Conservation (phyloP, 2,329 filamentous ascomycete species). For the Triangularia setosa region DNA sequence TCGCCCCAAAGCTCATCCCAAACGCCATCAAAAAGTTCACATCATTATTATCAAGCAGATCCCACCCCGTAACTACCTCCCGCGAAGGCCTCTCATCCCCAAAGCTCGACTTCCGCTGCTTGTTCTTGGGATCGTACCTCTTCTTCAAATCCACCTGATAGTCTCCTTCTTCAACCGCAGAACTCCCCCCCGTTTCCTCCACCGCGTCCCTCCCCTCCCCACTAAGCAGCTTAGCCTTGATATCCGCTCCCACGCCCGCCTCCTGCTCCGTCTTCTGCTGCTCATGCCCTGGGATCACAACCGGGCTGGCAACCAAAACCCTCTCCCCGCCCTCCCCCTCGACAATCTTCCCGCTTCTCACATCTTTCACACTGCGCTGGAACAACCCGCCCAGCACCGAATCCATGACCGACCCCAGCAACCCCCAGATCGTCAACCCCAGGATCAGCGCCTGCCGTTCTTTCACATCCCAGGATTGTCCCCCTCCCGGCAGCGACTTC, state of each 20-base stretch:
- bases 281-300: conserved; percentile 27
- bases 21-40: conserved; percentile 92
- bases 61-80: conserved; percentile 60
- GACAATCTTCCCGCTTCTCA: conserved; percentile 78
- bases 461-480: conserved; percentile 45
- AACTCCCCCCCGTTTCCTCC: conserved; percentile 34
- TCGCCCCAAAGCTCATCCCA: conserved; percentile 73
- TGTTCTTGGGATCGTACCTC: conserved; percentile 45
- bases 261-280: conserved; percentile 22
- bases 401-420: conserved; percentile 78
- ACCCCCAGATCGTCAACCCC: conserved; percentile 67
- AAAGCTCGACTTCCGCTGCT: conserved; percentile 50
- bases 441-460: conserved; percentile 47
- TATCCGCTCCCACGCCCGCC: conserved; percentile 33
- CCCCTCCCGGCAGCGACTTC: conserved; percentile 38
- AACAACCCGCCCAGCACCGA: conserved; percentile 80
- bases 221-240: conserved; percentile 40
- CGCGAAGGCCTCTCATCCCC: conserved; percentile 57
- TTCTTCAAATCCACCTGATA: conserved; percentile 30
- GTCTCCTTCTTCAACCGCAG: conserved; percentile 36
- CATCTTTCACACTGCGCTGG: conserved; percentile 83
- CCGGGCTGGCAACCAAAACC: conserved; percentile 42
- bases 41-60: conserved; percentile 89
- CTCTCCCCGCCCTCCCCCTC: conserved; percentile 74
- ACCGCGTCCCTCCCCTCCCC: conserved; percentile 44